Conservation (phyloP, 495 filamentous ascomycete genomes). For the Arthonia radiata region DNA sequence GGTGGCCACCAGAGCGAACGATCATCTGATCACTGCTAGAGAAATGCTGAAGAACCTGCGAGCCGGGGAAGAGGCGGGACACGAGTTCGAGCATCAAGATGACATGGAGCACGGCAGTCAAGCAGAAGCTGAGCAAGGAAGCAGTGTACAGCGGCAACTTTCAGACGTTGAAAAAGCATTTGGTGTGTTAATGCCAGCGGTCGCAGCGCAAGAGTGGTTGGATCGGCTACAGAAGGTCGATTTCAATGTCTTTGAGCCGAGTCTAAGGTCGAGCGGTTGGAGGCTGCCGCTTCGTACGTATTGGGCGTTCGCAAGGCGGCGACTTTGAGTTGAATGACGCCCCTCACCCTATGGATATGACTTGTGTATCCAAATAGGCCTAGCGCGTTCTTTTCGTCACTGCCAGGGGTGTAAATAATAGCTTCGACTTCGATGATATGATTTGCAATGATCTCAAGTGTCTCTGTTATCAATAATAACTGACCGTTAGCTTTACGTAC, state of each 20-base stretch:
- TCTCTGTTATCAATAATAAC: too few relatives aligned
- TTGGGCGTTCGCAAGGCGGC: conserved; percentile 34
- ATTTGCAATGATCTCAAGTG: too few relatives aligned
- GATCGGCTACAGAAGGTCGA: conserved; percentile 48
- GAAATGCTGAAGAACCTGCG: conserved; percentile 68
- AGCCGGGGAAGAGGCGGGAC: conserved; percentile 44
- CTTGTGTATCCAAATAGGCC: too few relatives aligned
- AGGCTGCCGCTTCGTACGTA: conserved; percentile 71
- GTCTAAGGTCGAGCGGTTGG: conserved; percentile 50
- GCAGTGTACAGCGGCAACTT: conserved; percentile 2
- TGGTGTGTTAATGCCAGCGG: conserved; percentile 51
- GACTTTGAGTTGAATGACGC: too few relatives aligned
- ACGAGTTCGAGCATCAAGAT: conserved; percentile 64
- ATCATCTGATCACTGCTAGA: conserved; percentile 81
- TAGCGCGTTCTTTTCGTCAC: too few relatives aligned
- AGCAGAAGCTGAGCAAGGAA: conserved; percentile 1
- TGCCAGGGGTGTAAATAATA: too few relatives aligned
- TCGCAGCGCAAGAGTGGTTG: conserved; percentile 59
- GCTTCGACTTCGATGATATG: too few relatives aligned
- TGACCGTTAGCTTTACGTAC: too few relatives aligned
- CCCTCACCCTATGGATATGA: too few relatives aligned
- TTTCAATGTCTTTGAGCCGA: conserved; percentile 56
- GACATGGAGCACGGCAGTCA: conserved; percentile 37
- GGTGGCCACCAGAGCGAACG: conserved; percentile 77
- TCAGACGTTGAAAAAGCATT: conserved; percentile 42